These are phyloP conservation scores for Saccharomyces hybrid DNA, from an alignment of 1,139 yeast genomes.

Conservation along the genomic window DNA sequence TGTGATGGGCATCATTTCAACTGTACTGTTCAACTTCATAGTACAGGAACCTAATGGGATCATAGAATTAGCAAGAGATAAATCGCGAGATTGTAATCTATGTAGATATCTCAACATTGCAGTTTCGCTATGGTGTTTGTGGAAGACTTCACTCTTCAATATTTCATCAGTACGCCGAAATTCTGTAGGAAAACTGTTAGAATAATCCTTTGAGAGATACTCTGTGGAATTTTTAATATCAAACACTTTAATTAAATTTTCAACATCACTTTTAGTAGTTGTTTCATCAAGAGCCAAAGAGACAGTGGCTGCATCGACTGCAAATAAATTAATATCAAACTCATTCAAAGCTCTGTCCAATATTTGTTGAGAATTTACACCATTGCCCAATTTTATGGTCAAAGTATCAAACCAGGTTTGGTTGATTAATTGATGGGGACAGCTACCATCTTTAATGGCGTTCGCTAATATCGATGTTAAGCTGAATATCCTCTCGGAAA, in stretches of 20 bases:
- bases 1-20: slow-evolving; percentile 87
- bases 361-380: slow-evolving; percentile 47
- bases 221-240: slow-evolving; percentile 24
- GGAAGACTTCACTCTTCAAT: slow-evolving; percentile 71
- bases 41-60: slow-evolving; percentile 97
- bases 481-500: slow-evolving; percentile 73
- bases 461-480: slow-evolving; percentile 66
- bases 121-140: slow-evolving; percentile 86
- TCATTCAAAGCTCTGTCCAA: slow-evolving; percentile 51
- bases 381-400: slow-evolving; percentile 49
- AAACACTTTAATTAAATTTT: slow-evolving; percentile 51
- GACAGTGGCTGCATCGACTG: slow-evolving; percentile 53
- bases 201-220: not conserved
- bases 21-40: slow-evolving; percentile 93
- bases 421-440: slow-evolving; percentile 52
- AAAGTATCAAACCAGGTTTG: slow-evolving; percentile 81
- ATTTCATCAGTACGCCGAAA: slow-evolving; percentile 56
- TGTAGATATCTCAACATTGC: slow-evolving; percentile 88
- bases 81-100: slow-evolving; percentile 76
- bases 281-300: slow-evolving; percentile 86
- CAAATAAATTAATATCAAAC: slow-evolving; percentile 68
- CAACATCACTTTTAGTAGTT: slow-evolving; percentile 55
- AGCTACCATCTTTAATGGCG: slow-evolving; percentile 38
- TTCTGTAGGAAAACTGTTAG: slow-evolving; percentile 39
- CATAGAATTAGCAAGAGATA: slow-evolving; percentile 93